These are phyloP conservation scores for Crithidia acanthocephali DNA, from an alignment of 208 protist species.

Conservation along the genomic window DNA sequence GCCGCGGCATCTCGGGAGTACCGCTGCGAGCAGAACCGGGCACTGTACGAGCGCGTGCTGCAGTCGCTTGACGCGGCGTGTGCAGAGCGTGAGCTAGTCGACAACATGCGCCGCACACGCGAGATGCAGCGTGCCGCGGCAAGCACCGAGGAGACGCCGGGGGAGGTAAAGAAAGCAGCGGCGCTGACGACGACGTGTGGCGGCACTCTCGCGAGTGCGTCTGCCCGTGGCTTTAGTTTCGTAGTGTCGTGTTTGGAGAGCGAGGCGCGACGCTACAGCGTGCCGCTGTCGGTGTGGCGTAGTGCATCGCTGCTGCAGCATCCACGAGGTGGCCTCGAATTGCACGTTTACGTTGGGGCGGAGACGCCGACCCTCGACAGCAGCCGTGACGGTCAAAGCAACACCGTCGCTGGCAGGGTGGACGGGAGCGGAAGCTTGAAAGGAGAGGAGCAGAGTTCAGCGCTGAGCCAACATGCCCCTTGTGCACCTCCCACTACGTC, in stretches of 20 bases:
- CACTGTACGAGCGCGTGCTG: constrained; percentile 41
- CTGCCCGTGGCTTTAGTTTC: background rate
- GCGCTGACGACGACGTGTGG: background rate
- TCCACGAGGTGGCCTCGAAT: constrained; percentile 13
- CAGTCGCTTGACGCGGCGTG: constrained; percentile 23
- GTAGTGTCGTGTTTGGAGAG: constrained; percentile 3
- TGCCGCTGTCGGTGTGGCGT: constrained; percentile 28
- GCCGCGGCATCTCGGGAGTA: background rate
- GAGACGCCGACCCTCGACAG: no score
- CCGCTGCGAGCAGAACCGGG: constrained; percentile 24
- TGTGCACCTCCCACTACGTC: no score
- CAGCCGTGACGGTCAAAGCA: background rate
- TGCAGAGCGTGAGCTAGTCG: constrained; percentile 9
- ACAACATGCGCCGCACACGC: constrained; percentile 11
- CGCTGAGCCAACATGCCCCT: no score
- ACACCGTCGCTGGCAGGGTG: no score
- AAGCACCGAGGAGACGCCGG: background rate
- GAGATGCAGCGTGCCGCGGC: background rate
- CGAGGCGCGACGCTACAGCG: constrained; percentile 24
- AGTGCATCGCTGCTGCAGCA: background rate
- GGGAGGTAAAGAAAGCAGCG: background rate
- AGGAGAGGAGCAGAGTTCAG: no score
- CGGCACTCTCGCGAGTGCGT: background rate
- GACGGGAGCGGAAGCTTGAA: no score
- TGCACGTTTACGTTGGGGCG: constrained; percentile 19